These are phyloP conservation scores for Umbelopsis ramanniana DNA, from an alignment of 192 early-diverging fungal species.

Conservation along the genomic window DNA sequence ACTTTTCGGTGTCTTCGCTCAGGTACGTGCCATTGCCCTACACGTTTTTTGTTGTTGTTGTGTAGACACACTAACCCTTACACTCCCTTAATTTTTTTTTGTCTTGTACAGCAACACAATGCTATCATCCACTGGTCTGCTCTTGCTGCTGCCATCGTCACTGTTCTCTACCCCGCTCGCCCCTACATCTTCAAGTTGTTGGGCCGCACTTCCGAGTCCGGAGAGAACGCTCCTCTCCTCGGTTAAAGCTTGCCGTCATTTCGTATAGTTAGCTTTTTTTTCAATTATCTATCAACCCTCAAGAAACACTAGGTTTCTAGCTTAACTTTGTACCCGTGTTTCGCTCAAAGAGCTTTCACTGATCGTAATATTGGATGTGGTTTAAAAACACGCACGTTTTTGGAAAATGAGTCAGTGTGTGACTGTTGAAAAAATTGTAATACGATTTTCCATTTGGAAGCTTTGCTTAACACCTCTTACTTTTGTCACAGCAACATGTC, in stretches of 20 bases:
- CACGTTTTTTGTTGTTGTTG: conserved; percentile 1
- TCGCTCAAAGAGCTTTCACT: too few relatives aligned
- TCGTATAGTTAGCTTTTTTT: not conserved
- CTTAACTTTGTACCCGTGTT: too few relatives aligned
- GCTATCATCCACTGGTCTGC: conserved; percentile 50
- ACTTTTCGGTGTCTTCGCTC: conserved; percentile 50
- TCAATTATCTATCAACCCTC: not conserved
- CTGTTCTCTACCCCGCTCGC: conserved; percentile 46
- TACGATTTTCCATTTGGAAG: not conserved
- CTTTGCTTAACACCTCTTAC: not conserved
- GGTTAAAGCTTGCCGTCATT: conserved; percentile 37
- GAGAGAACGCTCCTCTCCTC: conserved; percentile 55
- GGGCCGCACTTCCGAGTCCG: conserved; percentile 31
- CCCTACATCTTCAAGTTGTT: conserved; percentile 44
- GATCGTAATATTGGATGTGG: not conserved
- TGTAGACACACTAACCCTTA: not conserved
- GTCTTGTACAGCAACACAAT: conserved; percentile 30
- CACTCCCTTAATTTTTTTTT: not conserved
- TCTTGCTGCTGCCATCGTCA: conserved; percentile 49
- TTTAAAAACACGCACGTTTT: too few relatives aligned
- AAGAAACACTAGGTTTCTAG: too few relatives aligned
- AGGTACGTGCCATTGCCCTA: not conserved
- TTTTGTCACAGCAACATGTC: not conserved
- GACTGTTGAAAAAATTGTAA: conserved; percentile 14
- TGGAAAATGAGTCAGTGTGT: conserved; percentile 15